A percentile compares a stretch with the other conserved stretches of the same genome.
These are phyloP conservation scores for Scedosporium minutisporum DNA, from an alignment of 2,329 filamentous ascomycete species.

Conservation along the genomic window DNA sequence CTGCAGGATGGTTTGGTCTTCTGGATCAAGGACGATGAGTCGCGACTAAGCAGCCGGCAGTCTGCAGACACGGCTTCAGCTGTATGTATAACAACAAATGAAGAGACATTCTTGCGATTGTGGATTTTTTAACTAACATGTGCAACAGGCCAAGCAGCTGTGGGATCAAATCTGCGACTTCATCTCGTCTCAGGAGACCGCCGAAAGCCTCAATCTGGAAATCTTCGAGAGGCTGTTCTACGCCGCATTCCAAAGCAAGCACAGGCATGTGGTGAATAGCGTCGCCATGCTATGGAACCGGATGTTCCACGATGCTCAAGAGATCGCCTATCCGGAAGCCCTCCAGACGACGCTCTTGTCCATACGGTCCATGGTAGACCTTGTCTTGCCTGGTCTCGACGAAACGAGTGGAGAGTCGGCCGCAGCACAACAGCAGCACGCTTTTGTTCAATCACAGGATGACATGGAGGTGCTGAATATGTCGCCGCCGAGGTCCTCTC, in stretches of 20 bases:
- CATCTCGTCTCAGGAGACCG: constrained; percentile 23
- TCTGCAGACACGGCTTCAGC: neutral
- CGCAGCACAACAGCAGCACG: constrained; percentile 29
- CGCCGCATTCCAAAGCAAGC: constrained; percentile 50
- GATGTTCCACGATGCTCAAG: constrained; percentile 51
- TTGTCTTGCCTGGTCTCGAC: constrained; percentile 31
- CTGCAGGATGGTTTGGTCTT: constrained; percentile 51
- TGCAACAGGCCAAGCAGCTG: constrained; percentile 31
- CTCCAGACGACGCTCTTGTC: constrained; percentile 54
- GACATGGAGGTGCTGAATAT: constrained; percentile 24
- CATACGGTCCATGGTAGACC: constrained; percentile 43
- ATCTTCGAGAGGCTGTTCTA: constrained; percentile 45
- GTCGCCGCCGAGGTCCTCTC: constrained; percentile 7
- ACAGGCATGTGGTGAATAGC: constrained; percentile 40
- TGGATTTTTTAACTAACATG: constrained; percentile 15
- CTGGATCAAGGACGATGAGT: constrained; percentile 52
- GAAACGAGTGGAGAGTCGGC: constrained; percentile 24
- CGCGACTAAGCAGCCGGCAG: constrained; percentile 17
- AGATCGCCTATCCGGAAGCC: constrained; percentile 53
- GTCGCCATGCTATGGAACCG: constrained; percentile 55
- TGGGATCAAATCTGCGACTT: constrained; percentile 40
- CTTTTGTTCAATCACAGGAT: constrained; percentile 35
- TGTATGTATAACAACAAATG: constrained; percentile 1
- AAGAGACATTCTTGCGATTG: neutral
- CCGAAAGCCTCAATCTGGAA: constrained; percentile 35